phyloP scores from a whole-genome alignment of 78 protist genomes.

The Corallochytrium limacisporum region DNA sequence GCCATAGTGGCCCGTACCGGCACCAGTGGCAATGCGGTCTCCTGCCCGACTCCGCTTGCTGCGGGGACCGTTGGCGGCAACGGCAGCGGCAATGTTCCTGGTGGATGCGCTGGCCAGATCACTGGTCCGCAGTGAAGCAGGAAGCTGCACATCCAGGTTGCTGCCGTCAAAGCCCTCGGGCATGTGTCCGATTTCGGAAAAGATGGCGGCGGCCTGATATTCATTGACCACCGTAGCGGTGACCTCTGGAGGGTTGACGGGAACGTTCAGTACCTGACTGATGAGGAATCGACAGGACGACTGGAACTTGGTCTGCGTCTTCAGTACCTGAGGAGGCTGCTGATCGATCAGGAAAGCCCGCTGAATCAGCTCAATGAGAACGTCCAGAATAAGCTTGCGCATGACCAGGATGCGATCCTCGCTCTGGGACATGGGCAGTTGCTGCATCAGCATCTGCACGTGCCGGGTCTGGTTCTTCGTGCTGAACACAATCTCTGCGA shows the following conservation, averaged over 20 bases:
- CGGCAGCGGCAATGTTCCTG: no score
- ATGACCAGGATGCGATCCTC: background rate
- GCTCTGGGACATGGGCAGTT: background rate
- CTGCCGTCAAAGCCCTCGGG: no score
- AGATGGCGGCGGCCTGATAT: background rate
- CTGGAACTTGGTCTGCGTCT: background rate
- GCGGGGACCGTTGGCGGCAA: no score
- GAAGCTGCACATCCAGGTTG: no score
- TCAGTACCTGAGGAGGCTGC: slow-evolving; percentile 4
- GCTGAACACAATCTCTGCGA: background rate
- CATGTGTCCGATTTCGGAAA: no score
- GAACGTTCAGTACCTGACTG: background rate
- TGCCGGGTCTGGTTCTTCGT: background rate
- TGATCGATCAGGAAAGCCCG: background rate
- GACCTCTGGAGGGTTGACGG: background rate
- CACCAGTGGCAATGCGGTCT: no score
- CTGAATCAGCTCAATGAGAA: background rate
- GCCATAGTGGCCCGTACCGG: background rate
- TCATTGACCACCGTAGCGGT: background rate
- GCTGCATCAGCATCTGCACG: background rate
- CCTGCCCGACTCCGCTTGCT: no score
- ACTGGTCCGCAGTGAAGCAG: no score
- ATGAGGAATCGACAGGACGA: background rate
- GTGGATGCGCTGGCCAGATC: no score
- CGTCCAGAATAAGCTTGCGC: background rate